Conservation (phyloP, 2,329 filamentous ascomycete genomes). For the Curvularia verruculosa region DNA sequence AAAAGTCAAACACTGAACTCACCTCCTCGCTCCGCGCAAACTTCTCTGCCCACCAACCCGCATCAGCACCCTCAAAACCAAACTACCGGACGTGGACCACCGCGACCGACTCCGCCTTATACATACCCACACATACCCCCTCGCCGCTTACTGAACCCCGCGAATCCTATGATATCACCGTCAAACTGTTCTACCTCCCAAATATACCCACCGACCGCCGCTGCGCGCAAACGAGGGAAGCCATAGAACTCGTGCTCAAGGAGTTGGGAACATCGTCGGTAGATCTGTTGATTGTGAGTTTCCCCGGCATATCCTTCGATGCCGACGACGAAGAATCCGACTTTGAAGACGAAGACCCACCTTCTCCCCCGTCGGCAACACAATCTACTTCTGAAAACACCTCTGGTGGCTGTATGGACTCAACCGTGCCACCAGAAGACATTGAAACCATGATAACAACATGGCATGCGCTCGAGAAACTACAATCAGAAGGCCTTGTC, state of each 20-base stretch:
- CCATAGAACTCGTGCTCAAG: constrained; percentile 77
- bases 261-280: constrained; percentile 78
- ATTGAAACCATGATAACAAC: constrained; percentile 70
- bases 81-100: constrained; percentile 70
- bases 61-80: constrained; percentile 51
- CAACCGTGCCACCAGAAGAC: constrained; percentile 55
- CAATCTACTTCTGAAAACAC: constrained; percentile 48
- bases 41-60: constrained; percentile 75
- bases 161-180: constrained; percentile 88
- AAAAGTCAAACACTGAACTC: constrained; percentile 91
- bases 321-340: constrained; percentile 84
- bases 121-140: constrained; percentile 75
- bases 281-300: constrained; percentile 89
- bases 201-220: constrained; percentile 69
- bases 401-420: constrained; percentile 43
- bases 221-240: constrained; percentile 74
- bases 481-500: constrained; percentile 74
- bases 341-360: constrained; percentile 62
- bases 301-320: constrained; percentile 91
- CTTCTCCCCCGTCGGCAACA: constrained; percentile 31
- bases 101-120: constrained; percentile 59
- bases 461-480: constrained; percentile 70
- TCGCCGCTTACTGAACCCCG: constrained; percentile 80
- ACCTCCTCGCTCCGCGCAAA: constrained; percentile 86
- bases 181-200: constrained; percentile 92